phyloP scores from a whole-genome alignment of 2,329 filamentous ascomycete species.

The Bipolaris bicolor region DNA sequence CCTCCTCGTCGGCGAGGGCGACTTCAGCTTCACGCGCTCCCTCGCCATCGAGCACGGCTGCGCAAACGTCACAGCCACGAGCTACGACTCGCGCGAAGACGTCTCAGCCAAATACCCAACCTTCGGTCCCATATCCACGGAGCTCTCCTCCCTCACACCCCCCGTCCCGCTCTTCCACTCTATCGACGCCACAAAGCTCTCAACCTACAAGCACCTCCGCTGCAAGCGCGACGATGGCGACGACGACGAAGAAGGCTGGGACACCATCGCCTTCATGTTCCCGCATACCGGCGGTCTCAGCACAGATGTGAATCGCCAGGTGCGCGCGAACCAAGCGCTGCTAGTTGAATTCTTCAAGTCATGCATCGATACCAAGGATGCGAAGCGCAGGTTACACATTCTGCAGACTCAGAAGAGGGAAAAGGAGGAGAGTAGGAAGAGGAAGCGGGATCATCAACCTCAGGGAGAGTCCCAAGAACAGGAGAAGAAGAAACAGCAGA shows the following conservation, averaged over 20 bases:
- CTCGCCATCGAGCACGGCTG: slow-evolving; percentile 71
- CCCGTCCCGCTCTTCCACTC: slow-evolving; percentile 55
- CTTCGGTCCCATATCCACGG: slow-evolving; percentile 53
- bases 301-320: slow-evolving; percentile 93
- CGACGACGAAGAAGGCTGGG: slow-evolving; percentile 60
- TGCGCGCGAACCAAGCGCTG: slow-evolving; percentile 72
- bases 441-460: not conserved
- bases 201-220: slow-evolving; percentile 36
- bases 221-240: slow-evolving; percentile 29
- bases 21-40: slow-evolving; percentile 77
- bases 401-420: slow-evolving; percentile 18
- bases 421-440: not conserved
- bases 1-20: slow-evolving; percentile 77
- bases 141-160: slow-evolving; percentile 36
- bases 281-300: slow-evolving; percentile 92
- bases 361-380: slow-evolving; percentile 28
- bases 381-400: slow-evolving; percentile 21
- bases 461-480: not conserved
- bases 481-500: not conserved
- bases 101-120: slow-evolving; percentile 58
- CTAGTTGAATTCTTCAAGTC: slow-evolving; percentile 41
- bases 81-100: slow-evolving; percentile 65
- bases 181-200: slow-evolving; percentile 69
- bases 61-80: slow-evolving; percentile 71
- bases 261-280: slow-evolving; percentile 93